phyloP scores from a whole-genome alignment of 345 rosid genomes.

The Acer saccharum region DNA sequence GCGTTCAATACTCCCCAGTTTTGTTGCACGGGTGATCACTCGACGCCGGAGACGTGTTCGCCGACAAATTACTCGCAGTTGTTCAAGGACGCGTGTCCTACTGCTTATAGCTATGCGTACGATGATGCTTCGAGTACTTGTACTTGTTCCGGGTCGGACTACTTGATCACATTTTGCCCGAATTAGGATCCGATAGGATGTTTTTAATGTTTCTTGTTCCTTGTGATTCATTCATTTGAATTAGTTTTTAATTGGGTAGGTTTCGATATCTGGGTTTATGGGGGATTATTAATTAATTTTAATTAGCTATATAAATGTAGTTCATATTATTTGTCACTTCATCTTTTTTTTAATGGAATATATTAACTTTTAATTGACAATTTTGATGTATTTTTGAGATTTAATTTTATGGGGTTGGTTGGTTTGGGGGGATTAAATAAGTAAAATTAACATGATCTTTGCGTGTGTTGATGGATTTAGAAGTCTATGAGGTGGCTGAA shows the following conservation, averaged over 20 bases:
- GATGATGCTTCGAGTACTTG: slow-evolving; percentile 85
- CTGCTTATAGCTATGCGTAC: slow-evolving; percentile 91
- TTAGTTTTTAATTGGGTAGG: background rate
- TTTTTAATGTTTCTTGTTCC: background rate
- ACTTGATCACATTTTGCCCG: slow-evolving; percentile 81
- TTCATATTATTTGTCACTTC: too few species aligned
- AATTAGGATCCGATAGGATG: slow-evolving; percentile 7
- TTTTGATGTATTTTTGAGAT: background rate
- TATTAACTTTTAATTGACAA: background rate
- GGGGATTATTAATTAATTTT: background rate
- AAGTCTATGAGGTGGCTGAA: background rate
- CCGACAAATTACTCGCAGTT: slow-evolving; percentile 74
- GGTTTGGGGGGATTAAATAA: background rate
- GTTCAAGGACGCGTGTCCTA: slow-evolving; percentile 86
- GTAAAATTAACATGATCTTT: background rate
- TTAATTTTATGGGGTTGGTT: background rate
- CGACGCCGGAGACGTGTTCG: slow-evolving; percentile 72
- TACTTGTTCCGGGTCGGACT: slow-evolving; percentile 77
- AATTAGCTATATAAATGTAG: too few species aligned
- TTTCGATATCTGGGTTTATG: background rate
- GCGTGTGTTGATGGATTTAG: background rate
- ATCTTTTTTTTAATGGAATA: too few species aligned
- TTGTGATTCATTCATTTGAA: background rate
- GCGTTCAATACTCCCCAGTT: slow-evolving; percentile 74
- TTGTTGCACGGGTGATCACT: slow-evolving; percentile 78